Evolutionary conservation across 805 yeast genomes (phyloP).

Genomic region (Cyberlindnera xylosilytica): DNA sequence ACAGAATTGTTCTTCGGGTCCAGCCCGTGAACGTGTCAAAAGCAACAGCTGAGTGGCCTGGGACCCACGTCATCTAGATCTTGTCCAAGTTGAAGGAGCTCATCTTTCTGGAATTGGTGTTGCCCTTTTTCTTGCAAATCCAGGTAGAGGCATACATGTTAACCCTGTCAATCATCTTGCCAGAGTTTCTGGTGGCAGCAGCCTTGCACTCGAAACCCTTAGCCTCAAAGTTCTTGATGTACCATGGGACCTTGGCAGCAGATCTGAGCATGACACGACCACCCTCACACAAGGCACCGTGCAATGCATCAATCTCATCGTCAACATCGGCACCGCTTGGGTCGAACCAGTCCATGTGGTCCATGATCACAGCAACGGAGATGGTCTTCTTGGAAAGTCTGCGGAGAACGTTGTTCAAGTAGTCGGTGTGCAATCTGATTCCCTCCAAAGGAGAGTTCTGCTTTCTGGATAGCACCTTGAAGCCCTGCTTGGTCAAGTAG

Average conservation of each 20-base stretch:
- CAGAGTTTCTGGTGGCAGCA: conserved; percentile 63
- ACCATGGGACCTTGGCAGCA: conserved; percentile 76
- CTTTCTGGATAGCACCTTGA: conserved; percentile 42
- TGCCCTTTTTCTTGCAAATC: conserved; percentile 59
- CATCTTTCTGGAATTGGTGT: conserved; percentile 19
- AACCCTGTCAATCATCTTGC: conserved; percentile 69
- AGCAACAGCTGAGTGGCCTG: too few relatives aligned
- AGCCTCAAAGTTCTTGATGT: conserved; percentile 61
- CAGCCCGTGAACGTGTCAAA: too few relatives aligned
- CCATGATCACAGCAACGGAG: conserved; percentile 81
- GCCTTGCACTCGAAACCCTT: conserved; percentile 67
- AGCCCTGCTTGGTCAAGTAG: conserved; percentile 61
- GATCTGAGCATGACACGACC: conserved; percentile 79
- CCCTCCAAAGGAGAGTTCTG: conserved; percentile 55
- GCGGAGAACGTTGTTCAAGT: conserved; percentile 69
- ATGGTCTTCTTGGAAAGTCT: conserved; percentile 60
- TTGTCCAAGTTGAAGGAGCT: conserved; percentile 15
- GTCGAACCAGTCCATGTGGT: conserved; percentile 91
- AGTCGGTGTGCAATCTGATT: conserved; percentile 77
- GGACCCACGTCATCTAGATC: not conserved
- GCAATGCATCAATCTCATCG: conserved; percentile 62
- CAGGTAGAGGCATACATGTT: conserved; percentile 90
- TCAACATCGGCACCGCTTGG: conserved; percentile 61
- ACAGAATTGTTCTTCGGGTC: too few relatives aligned
- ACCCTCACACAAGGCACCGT: conserved; percentile 56